These are phyloP conservation scores for Kondoa subrosea DNA, from an alignment of 768 basidiomycete species.

Conservation along the genomic window DNA sequence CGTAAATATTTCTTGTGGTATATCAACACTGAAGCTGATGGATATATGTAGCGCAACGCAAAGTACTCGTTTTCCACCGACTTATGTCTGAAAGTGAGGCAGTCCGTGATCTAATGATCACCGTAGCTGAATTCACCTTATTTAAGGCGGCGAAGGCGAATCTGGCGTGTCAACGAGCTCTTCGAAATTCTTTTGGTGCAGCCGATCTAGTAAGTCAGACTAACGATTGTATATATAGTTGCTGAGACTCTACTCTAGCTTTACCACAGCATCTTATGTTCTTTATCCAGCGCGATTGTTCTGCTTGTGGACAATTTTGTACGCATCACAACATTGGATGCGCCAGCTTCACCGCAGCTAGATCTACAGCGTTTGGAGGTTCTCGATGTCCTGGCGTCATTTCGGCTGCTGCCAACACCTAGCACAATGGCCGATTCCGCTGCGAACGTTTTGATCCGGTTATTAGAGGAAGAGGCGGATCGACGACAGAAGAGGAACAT, in stretches of 20 bases:
- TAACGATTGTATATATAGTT: background rate
- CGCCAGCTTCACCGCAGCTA: background rate
- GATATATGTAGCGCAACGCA: background rate
- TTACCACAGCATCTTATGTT: background rate
- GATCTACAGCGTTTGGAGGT: background rate
- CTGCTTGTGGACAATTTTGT: background rate
- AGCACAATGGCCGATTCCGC: background rate
- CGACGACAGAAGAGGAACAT: background rate
- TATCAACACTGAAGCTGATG: background rate
- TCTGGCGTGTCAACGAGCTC: background rate
- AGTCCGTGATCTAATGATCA: background rate
- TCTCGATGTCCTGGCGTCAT: background rate
- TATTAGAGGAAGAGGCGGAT: background rate
- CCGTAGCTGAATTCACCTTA: background rate
- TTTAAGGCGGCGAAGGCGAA: background rate
- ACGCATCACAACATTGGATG: background rate
- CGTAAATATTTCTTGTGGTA: background rate
- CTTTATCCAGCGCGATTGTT: background rate
- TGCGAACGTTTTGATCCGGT: background rate
- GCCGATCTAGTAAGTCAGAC: background rate
- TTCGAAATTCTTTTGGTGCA: background rate
- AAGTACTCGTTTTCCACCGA: background rate
- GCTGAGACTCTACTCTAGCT: background rate
- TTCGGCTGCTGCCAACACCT: background rate
- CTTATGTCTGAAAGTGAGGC: background rate